These are phyloP conservation scores for Apiotrichum sp. DNA, from an alignment of 1,284 basidiomycete genomes.

Conservation along the genomic window DNA sequence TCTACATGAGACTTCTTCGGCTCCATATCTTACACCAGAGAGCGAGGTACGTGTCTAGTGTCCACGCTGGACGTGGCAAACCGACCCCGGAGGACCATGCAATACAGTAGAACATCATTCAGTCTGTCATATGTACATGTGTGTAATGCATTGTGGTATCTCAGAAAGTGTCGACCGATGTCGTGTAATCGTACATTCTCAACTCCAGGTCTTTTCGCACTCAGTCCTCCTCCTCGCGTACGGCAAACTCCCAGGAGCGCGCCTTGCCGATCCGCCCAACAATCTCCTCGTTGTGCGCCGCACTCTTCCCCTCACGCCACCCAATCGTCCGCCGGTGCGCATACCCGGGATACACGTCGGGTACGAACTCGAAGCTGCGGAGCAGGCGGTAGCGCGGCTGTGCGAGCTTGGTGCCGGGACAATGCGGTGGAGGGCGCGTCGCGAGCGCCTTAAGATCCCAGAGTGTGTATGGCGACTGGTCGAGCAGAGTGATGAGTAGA, in stretches of 20 bases:
- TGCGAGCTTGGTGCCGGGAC: background rate
- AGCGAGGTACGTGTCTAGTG: no score
- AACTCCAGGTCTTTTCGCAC: no score
- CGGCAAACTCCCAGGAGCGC: constrained; percentile 43
- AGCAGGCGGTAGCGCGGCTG: constrained; percentile 68
- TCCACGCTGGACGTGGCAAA: no score
- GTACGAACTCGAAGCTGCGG: constrained; percentile 75
- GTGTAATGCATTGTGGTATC: no score
- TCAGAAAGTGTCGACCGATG: no score
- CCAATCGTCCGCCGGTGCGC: constrained; percentile 89
- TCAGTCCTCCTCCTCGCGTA: constrained; percentile 13
- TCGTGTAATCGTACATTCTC: no score
- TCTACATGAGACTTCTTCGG: no score
- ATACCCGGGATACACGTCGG: constrained; percentile 71
- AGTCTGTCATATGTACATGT: no score
- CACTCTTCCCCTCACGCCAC: constrained; percentile 47
- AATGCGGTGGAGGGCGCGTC: constrained; percentile 49
- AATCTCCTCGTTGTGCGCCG: constrained; percentile 45
- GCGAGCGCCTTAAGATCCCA: constrained; percentile 80
- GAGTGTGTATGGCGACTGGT: constrained; percentile 78
- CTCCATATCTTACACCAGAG: no score
- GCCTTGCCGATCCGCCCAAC: constrained; percentile 34
- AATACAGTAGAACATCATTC: no score
- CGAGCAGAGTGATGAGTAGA: constrained; percentile 75
- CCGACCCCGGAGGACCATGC: no score